A percentile compares a stretch with the other conserved stretches of the same genome.
Evolutionary conservation across 1,284 basidiomycete genomes (phyloP).

Genomic region (Apiotrichum porosum): DNA sequence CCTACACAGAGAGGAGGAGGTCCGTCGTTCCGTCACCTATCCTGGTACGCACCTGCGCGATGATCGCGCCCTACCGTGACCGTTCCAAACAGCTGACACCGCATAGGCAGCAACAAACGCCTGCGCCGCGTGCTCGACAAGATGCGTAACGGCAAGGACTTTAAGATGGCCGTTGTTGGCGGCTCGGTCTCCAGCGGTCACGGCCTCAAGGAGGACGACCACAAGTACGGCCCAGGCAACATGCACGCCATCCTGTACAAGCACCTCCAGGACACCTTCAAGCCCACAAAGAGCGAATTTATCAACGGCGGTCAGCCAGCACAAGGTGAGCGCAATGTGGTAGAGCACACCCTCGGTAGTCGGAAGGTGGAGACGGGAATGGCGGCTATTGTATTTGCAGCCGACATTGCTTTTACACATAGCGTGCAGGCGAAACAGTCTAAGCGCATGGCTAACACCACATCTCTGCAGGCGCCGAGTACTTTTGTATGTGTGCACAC

Average conservation of each 20-base stretch:
- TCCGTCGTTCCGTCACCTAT: too few species aligned
- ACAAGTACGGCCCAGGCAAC: conserved; percentile 22
- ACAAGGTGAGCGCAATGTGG: neutral
- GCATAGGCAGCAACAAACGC: conserved; percentile 20
- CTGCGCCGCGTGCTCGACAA: conserved; percentile 23
- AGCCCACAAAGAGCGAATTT: neutral
- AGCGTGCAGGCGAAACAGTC: too few species aligned
- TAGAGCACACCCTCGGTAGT: neutral
- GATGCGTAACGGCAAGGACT: conserved; percentile 23
- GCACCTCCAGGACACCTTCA: conserved; percentile 32
- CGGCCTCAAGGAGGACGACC: conserved; percentile 14
- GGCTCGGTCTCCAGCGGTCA: conserved; percentile 36
- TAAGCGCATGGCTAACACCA: too few species aligned
- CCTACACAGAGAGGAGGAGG: too few species aligned
- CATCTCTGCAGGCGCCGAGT: conserved; percentile 21
- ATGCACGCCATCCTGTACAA: conserved; percentile 39
- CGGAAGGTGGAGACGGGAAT: too few species aligned
- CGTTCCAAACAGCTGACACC: too few species aligned
- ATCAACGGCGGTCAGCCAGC: neutral
- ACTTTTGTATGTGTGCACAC: conserved; percentile 30
- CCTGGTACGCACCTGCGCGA: too few species aligned
- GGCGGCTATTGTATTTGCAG: too few species aligned
- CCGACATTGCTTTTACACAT: too few species aligned
- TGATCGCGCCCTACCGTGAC: too few species aligned
- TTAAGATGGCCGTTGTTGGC: conserved; percentile 25